Conservation (phyloP, 768 basidiomycete genomes). For the Hygrocybe coccinea region DNA sequence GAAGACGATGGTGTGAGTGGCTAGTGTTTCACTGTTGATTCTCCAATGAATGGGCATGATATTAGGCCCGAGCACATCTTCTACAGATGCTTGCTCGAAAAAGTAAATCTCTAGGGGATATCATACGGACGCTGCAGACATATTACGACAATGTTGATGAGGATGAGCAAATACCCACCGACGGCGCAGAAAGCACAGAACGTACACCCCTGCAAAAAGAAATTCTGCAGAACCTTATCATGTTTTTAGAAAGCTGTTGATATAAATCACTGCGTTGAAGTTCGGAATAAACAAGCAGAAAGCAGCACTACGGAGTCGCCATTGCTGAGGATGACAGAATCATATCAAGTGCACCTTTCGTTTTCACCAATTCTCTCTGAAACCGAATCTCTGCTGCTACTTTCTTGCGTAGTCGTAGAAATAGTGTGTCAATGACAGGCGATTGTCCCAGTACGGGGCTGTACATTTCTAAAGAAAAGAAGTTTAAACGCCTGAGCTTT, state of each 20-base stretch:
- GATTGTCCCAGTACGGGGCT: slow-evolving; percentile 88
- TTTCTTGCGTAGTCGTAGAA: slow-evolving; percentile 77
- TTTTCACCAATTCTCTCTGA: slow-evolving; percentile 77
- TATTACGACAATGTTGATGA: slow-evolving; percentile 73
- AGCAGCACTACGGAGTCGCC: background rate
- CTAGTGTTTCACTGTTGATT: slow-evolving; percentile 2
- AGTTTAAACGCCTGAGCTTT: slow-evolving; percentile 8
- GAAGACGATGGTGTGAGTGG: slow-evolving; percentile 91
- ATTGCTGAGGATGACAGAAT: slow-evolving; percentile 55
- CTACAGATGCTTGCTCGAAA: slow-evolving; percentile 71
- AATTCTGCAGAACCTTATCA: slow-evolving; percentile 64
- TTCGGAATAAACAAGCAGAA: background rate
- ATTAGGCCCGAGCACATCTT: slow-evolving; percentile 73
- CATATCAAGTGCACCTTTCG: slow-evolving; percentile 90
- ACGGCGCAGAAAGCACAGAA: slow-evolving; percentile 28
- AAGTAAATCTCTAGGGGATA: slow-evolving; percentile 62
- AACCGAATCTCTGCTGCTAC: slow-evolving; percentile 83
- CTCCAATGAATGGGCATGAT: background rate
- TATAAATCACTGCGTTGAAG: background rate
- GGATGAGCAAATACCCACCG: slow-evolving; percentile 30
- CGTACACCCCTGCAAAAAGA: slow-evolving; percentile 54
- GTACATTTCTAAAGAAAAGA: slow-evolving; percentile 74
- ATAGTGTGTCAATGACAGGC: slow-evolving; percentile 82
- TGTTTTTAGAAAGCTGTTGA: slow-evolving; percentile 42
- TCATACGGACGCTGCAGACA: slow-evolving; percentile 65